These are phyloP conservation scores for Colletotrichum sp. DNA, from an alignment of 2,329 filamentous ascomycete genomes.

Conservation along the genomic window DNA sequence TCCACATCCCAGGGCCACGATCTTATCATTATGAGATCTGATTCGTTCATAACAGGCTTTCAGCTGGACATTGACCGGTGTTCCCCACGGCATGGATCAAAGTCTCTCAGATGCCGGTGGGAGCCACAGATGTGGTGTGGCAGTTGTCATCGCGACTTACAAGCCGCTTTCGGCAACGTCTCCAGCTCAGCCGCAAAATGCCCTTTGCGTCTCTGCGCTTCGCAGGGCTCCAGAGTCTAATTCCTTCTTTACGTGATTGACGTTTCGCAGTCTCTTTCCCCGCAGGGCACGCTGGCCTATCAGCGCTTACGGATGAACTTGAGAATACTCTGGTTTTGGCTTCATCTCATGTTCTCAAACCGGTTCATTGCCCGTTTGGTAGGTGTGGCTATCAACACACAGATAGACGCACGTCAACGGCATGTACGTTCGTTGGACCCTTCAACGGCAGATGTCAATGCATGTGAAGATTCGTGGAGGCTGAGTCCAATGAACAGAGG, in stretches of 20 bases:
- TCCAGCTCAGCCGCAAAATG: background rate
- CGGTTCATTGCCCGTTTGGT: background rate
- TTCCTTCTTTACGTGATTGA: background rate
- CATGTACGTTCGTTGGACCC: background rate
- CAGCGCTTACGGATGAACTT: background rate
- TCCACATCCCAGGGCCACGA: background rate
- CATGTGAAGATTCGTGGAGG: background rate
- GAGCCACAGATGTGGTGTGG: background rate
- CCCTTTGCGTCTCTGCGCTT: background rate
- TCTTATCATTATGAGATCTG: background rate
- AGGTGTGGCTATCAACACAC: background rate
- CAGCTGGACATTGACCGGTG: background rate
- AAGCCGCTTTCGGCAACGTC: background rate
- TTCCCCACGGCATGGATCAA: background rate
- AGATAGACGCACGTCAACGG: background rate
- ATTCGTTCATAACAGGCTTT: background rate
- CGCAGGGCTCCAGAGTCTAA: background rate
- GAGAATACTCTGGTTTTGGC: background rate
- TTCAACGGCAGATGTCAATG: background rate
- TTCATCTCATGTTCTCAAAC: background rate
- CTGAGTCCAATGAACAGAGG: background rate
- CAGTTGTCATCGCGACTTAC: background rate
- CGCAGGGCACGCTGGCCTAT: background rate
- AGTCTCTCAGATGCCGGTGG: background rate
- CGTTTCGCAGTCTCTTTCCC: background rate